Conservation (phyloP, 2,329 filamentous ascomycete species). For the Cadophora sp. region DNA sequence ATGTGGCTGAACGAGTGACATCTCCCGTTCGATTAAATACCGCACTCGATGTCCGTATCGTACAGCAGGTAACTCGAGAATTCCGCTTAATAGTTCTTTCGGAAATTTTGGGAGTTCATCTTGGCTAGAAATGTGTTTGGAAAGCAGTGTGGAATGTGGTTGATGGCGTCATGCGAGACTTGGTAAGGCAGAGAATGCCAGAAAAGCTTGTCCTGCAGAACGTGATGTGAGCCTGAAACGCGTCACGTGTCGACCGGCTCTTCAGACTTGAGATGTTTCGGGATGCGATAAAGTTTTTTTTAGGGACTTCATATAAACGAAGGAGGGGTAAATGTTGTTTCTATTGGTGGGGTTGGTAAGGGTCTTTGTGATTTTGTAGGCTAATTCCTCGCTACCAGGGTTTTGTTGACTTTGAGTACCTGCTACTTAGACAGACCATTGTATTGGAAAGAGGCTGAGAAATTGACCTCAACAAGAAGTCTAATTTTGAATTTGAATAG, state of each 20-base stretch:
- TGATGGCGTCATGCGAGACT: background rate
- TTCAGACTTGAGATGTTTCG: background rate
- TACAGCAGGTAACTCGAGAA: no score
- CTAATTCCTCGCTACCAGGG: background rate
- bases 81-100: no score
- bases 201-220: background rate
- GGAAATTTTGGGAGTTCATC: background rate
- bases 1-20: background rate
- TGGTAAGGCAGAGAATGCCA: background rate
- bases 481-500: background rate
- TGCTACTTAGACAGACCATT: background rate
- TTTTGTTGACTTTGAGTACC: background rate
- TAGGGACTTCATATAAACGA: background rate
- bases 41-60: background rate
- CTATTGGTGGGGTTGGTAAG: background rate
- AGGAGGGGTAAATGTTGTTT: background rate
- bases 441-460: background rate
- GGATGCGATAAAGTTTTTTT: background rate
- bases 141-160: background rate
- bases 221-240: background rate
- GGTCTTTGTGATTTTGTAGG: background rate
- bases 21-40: background rate
- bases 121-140: background rate
- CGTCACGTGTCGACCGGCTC: background rate
- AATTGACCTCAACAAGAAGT: background rate